A percentile compares a stretch with the other conserved stretches of the same genome.
Evolutionary conservation across 2,329 filamentous ascomycete genomes (phyloP).

Genomic region (Xylariaceae sp.): DNA sequence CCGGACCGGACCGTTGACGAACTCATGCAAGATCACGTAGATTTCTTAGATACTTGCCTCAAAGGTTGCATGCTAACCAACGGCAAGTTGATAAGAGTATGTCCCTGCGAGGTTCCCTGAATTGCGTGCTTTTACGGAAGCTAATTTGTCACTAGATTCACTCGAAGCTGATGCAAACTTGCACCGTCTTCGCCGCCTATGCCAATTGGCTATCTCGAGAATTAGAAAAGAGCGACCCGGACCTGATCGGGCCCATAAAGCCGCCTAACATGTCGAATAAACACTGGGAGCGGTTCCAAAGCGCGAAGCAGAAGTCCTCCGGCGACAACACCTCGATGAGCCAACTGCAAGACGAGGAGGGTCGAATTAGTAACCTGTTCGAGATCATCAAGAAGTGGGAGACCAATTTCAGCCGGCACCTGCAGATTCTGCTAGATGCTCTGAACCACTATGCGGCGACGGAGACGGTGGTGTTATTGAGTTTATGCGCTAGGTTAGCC

Average conservation of each 20-base stretch:
- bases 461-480: constrained; percentile 89
- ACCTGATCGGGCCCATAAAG: constrained; percentile 56
- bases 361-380: constrained; percentile 67
- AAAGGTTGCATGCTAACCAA: constrained; percentile 99
- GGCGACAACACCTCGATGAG: constrained; percentile 36
- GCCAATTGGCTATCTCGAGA: constrained; percentile 81
- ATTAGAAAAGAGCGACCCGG: constrained; percentile 76
- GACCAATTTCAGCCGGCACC: constrained; percentile 81
- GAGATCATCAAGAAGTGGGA: constrained; percentile 91
- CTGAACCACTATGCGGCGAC: constrained; percentile 97
- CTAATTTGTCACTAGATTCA: constrained; percentile 63
- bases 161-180: constrained; percentile 93
- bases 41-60: constrained; percentile 93
- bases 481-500: constrained; percentile 75
- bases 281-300: constrained; percentile 55
- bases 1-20: constrained; percentile 79
- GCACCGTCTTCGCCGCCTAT: constrained; percentile 88
- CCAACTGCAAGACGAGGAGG: constrained; percentile 35
- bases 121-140: constrained; percentile 1
- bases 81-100: constrained; percentile 82
- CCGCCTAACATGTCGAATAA: constrained; percentile 55
- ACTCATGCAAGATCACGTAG: constrained; percentile 97
- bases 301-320: constrained; percentile 39
- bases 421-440: constrained; percentile 90
- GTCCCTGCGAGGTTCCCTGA: constrained; percentile 18